Percentiles rank a stretch among this genome's conserved stretches.
phyloP scores from a whole-genome alignment of 2,329 filamentous ascomycete genomes.

The Fusarium solani-melongenae region DNA sequence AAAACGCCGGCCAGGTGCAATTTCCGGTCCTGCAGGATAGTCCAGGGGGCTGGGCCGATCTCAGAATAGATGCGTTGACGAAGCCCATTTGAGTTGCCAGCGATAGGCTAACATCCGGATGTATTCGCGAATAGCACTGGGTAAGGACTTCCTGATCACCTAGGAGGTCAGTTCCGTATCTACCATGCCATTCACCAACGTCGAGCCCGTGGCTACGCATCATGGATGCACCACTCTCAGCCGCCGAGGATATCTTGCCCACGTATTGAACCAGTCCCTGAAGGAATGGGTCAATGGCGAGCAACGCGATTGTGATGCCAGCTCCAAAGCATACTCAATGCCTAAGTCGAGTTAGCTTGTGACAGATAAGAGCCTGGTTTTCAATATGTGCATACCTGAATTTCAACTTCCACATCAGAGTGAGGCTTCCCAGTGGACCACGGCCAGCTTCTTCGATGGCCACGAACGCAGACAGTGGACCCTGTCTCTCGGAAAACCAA shows the following conservation, averaged over 20 bases:
- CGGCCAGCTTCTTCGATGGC: conserved; percentile 10
- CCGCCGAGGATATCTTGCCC: not conserved
- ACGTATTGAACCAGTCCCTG: conserved; percentile 2
- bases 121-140: no score
- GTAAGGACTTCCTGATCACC: no score
- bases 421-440: not conserved
- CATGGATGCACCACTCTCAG: not conserved
- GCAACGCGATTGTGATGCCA: not conserved
- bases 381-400: not conserved
- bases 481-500: not conserved
- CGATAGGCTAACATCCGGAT: no score
- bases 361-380: no score
- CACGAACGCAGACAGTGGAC: not conserved
- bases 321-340: conserved; percentile 10
- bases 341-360: not conserved
- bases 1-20: no score
- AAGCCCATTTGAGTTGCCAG: no score
- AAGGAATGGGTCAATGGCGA: conserved; percentile 1
- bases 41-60: no score
- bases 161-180: no score
- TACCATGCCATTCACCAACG: not conserved
- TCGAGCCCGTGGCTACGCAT: not conserved
- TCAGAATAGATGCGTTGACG: no score
- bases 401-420: not conserved
- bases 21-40: no score